Base-by-base conservation (phyloP, 371 early-diverging fungal species). In the Coemansia sp. region DNA sequence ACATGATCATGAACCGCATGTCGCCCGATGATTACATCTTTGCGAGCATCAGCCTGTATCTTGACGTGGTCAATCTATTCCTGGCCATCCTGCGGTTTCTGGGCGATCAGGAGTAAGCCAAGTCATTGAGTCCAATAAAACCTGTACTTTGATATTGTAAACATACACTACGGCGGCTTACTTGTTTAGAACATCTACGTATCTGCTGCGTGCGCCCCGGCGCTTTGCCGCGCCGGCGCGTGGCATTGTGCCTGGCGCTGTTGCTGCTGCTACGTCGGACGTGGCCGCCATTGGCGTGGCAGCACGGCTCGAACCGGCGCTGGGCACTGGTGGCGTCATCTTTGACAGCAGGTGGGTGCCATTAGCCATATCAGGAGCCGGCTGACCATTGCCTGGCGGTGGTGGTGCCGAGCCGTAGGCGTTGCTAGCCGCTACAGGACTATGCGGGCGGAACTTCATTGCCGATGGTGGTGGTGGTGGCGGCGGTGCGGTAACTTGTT, bases 21-120 rank as follows among this genome's bases (percentile, higher is more conserved):
- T 82, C 82, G 6, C 84, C 88, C n/a, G 93, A 93, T 47, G 91
- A 92, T 53, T 92, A 90, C 63, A 86, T 91, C 16, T 60, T 86
- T 55, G 91, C 88, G n/a, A 80, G 86, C n/a, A 76, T 88, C 40
- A 82, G 84, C 40, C 81, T 93, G 37, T 93, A 93, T 66, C 78
- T 93, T 57, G 93, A 93, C 66, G 63, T 93, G 10, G 75, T 93
- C 75, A 93, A 93, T 66, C 80, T 93, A 60, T 93, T 93, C 79
- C 47, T 93, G 36, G 81, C 84, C 39, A 82, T 92, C 42, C 77
- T 92, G 51, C 81, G 87, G 48, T 81, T 88, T 40, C 66, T 87
- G 36, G 74, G 76, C 54, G 60, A 76, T 54, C 64, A 62, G 49
- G 67, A 76, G 64, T 76, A 60, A 44, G 39, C 4, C n/a, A 8